Evolutionary conservation across 75 land plant genomes (phyloP).

Genomic region (Azolla pinnata): DNA sequence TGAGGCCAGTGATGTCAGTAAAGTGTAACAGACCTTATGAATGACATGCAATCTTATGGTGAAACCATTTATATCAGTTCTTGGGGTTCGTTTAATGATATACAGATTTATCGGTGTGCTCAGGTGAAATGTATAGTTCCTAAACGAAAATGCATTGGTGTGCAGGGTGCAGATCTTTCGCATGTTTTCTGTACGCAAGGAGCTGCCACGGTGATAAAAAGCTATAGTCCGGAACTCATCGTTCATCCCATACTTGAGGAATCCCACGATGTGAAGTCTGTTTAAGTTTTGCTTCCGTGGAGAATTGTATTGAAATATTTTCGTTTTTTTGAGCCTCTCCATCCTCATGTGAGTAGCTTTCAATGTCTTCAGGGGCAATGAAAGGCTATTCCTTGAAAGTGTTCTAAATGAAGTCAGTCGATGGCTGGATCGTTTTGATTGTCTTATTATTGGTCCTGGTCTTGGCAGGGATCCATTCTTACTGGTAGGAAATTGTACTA

Average conservation of each 20-base stretch:
- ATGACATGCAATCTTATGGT: too few species aligned
- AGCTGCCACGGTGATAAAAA: constrained; percentile 87
- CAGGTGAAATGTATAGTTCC: too few species aligned
- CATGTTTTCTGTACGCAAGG: constrained; percentile 96
- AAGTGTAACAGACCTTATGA: too few species aligned
- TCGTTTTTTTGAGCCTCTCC: too few species aligned
- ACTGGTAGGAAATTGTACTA: constrained; percentile 46
- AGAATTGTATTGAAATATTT: too few species aligned
- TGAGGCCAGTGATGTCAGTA: too few species aligned
- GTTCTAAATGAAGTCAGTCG: constrained; percentile 59
- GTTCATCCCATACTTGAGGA: constrained; percentile 92
- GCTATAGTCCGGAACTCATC: constrained; percentile 95
- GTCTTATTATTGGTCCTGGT: constrained; percentile 90
- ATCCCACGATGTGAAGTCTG: constrained; percentile 59
- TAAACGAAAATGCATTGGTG: too few species aligned
- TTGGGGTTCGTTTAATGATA: too few species aligned
- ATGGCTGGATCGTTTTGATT: constrained; percentile 94
- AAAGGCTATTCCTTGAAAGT: constrained; percentile 23
- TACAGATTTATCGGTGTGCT: too few species aligned
- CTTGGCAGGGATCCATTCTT: constrained; percentile 94
- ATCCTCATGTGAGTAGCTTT: neutral
- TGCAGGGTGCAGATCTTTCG: constrained; percentile 93
- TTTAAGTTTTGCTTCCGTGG: constrained; percentile 8
- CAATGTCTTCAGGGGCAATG: constrained; percentile 36
- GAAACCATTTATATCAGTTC: too few species aligned